A percentile compares a stretch with the other conserved stretches of the same genome.
Evolutionary conservation across 768 basidiomycete genomes (phyloP).

Genomic region (Hygrophorus pudorinus): DNA sequence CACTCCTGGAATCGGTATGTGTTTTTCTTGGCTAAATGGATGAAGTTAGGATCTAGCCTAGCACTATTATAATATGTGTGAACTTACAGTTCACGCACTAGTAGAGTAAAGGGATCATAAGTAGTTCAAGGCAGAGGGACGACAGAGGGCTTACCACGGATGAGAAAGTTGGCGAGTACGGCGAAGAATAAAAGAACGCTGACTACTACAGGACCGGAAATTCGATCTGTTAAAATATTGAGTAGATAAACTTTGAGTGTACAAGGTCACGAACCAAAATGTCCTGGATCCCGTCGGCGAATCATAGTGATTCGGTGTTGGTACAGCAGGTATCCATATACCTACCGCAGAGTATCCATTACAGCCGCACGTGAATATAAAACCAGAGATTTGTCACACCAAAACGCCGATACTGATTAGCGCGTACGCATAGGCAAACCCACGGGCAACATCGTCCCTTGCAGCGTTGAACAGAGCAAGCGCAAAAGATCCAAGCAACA

Average conservation of each 20-base stretch:
- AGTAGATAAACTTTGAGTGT: not conserved
- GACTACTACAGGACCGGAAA: slow-evolving; percentile 75
- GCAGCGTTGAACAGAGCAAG: slow-evolving; percentile 87
- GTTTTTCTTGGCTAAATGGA: slow-evolving; percentile 20
- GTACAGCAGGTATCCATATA: slow-evolving; percentile 82
- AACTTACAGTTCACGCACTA: slow-evolving; percentile 54
- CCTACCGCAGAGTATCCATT: slow-evolving; percentile 25
- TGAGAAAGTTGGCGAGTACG: slow-evolving; percentile 77
- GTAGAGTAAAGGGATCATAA: not conserved
- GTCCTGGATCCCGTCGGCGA: slow-evolving; percentile 75
- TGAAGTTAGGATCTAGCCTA: not conserved
- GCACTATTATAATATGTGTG: not conserved
- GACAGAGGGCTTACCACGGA: slow-evolving; percentile 54
- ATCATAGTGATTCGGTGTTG: slow-evolving; percentile 89
- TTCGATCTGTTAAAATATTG: slow-evolving; percentile 44
- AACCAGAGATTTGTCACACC: slow-evolving; percentile 25
- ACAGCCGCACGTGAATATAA: not conserved
- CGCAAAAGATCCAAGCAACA: slow-evolving; percentile 78
- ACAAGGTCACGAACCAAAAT: slow-evolving; percentile 58
- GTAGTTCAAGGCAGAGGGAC: slow-evolving; percentile 6
- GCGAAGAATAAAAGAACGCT: slow-evolving; percentile 80
- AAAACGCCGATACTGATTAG: slow-evolving; percentile 63
- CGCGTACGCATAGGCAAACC: slow-evolving; percentile 80
- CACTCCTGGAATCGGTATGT: slow-evolving; percentile 24
- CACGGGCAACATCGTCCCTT: slow-evolving; percentile 55